Base-by-base conservation (phyloP, 495 filamentous ascomycete genomes). In the Aspergillus funiculosus region DNA sequence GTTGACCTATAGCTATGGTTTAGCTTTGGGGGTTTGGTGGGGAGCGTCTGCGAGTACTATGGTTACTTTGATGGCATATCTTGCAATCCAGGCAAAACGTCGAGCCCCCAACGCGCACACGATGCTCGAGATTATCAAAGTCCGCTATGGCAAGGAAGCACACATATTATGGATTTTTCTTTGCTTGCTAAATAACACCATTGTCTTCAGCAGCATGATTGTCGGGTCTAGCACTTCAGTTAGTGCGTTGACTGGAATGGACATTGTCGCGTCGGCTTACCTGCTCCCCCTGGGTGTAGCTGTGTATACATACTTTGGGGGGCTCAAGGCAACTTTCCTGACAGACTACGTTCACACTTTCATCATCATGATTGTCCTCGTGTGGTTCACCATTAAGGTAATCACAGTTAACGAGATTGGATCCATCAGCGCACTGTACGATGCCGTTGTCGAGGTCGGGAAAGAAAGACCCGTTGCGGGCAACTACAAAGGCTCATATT, bases 401-500 rank as follows among this genome's bases (percentile, higher is more conserved):
- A 55, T 60, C 17, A 63, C 64, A 2, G 62, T 53, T 22, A 39
- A 48, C 17, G 39, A 48, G 8, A 45, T 71, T 14, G 66, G 65
- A 2, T 59, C 51, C 11, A 61, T 63, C 5, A 38, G 39, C 15
- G 55, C 50, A 20, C 48, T 71, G 19, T 71, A 68, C 53, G 63
- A 70, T 21, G 46, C 68, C 13, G 54, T 71, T 2, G 48, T 56
- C 13, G 55, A 62, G 27, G 68, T 68, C 1, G 62, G 55, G 5
- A 30, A 46, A 21, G 44, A 34, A 9, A 57, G 56, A 27, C 65
- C 64, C 14, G 55, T 72, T 4, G 39, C 49, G 1, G 61, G 64
- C 21, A 73, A 73, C 44, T 56, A 54, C 21, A 53, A 63, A 13
- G 70, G 66, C 7, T 65, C 60, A 13, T 69, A 66, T 43, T 57